Conservation (phyloP, 345 rosid genomes). For the Eucalyptus regnans region DNA sequence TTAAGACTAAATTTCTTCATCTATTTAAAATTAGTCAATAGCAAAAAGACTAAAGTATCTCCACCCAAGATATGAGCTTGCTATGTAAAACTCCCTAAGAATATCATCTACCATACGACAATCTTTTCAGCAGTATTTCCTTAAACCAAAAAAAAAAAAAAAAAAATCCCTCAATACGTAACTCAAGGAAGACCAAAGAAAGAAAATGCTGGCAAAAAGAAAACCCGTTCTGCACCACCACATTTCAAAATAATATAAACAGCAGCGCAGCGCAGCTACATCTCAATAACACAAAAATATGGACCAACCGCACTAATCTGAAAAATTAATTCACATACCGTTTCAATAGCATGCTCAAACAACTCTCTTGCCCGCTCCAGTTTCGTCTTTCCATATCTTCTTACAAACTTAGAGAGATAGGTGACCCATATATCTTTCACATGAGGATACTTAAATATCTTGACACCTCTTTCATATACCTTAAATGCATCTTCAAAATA, state of each 20-base stretch:
- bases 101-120: background rate
- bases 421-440: slow-evolving; percentile 96
- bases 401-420: slow-evolving; percentile 81
- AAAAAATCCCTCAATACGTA: background rate
- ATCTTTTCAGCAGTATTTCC: background rate
- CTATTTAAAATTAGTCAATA: background rate
- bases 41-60: background rate
- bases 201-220: background rate
- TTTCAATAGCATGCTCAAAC: slow-evolving; percentile 88
- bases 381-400: slow-evolving; percentile 81
- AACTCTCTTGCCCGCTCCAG: slow-evolving; percentile 92
- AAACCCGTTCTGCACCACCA: background rate
- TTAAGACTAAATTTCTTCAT: background rate
- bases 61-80: background rate
- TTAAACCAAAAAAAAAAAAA: background rate
- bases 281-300: background rate
- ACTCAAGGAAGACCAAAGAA: background rate
- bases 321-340: slow-evolving; percentile 24
- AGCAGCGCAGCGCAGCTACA: background rate
- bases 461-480: slow-evolving; percentile 95
- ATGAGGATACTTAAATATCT: slow-evolving; percentile 95
- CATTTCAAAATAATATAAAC: background rate
- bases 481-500: slow-evolving; percentile 98
- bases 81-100: background rate
- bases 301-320: background rate